A percentile compares a stretch with the other conserved stretches of the same genome.
Conservation (phyloP, 495 filamentous ascomycete species). For the Xylaria palmicola region DNA sequence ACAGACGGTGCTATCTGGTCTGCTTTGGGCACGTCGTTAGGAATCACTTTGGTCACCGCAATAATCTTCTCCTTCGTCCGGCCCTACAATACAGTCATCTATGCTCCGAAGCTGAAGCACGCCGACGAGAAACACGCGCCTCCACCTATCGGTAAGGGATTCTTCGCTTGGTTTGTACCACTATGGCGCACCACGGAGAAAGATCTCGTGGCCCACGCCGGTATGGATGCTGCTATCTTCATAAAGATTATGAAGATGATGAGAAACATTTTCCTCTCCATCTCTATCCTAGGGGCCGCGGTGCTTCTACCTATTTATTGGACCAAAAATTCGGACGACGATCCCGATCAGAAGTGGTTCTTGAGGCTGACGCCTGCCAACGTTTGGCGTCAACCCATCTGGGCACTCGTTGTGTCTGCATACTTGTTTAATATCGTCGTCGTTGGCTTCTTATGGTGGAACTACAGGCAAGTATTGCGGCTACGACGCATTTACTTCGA, state of each 20-base stretch:
- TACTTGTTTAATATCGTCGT: slow-evolving; percentile 77
- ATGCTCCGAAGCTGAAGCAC: slow-evolving; percentile 92
- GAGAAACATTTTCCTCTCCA: slow-evolving; percentile 77
- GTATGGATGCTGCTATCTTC: slow-evolving; percentile 89
- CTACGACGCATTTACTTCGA: slow-evolving; percentile 79
- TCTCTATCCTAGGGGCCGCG: slow-evolving; percentile 71
- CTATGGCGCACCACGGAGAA: slow-evolving; percentile 73
- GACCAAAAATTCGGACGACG: slow-evolving; percentile 48
- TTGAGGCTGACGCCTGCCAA: slow-evolving; percentile 54
- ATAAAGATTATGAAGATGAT: slow-evolving; percentile 88
- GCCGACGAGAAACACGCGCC: slow-evolving; percentile 89
- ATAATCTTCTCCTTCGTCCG: slow-evolving; percentile 84
- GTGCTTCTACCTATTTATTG: slow-evolving; percentile 86
- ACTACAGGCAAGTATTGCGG: slow-evolving; percentile 70
- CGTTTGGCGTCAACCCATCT: slow-evolving; percentile 59
- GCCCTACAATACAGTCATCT: slow-evolving; percentile 86
- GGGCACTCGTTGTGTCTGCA: slow-evolving; percentile 80
- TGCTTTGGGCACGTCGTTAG: slow-evolving; percentile 80
- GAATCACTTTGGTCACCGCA: slow-evolving; percentile 66
- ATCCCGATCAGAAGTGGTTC: slow-evolving; percentile 43
- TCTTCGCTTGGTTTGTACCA: slow-evolving; percentile 82
- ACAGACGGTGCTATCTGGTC: slow-evolving; percentile 65
- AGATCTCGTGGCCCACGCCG: slow-evolving; percentile 72
- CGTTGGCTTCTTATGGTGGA: slow-evolving; percentile 82
- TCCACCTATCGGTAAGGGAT: slow-evolving; percentile 81